Evolutionary conservation across 495 filamentous ascomycete genomes (phyloP).

Genomic region (Aspergillus cavernicola): DNA sequence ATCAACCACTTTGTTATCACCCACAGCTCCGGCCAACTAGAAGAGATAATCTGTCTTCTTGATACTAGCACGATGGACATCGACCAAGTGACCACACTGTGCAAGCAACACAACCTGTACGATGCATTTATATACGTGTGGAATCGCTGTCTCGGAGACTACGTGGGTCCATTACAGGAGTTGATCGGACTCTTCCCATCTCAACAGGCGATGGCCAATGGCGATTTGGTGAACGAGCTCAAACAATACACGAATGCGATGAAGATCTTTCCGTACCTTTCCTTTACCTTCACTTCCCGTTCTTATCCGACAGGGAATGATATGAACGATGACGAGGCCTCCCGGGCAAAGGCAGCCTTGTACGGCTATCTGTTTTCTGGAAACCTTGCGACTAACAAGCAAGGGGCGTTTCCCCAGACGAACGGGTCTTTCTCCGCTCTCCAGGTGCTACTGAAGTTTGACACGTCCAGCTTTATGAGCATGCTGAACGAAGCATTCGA

Average conservation of each 20-base stretch:
- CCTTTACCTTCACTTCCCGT: conserved; percentile 86
- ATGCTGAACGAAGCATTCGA: conserved; percentile 97
- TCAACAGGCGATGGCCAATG: conserved; percentile 29
- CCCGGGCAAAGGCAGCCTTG: conserved; percentile 74
- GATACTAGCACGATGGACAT: conserved; percentile 89
- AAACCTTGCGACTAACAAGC: conserved; percentile 53
- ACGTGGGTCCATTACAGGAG: conserved; percentile 84
- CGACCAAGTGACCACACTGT: conserved; percentile 85
- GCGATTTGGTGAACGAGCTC: conserved; percentile 30
- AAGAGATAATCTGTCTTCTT: conserved; percentile 92
- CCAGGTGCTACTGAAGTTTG: conserved; percentile 77
- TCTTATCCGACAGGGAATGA: conserved; percentile 81
- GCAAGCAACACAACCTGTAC: conserved; percentile 85
- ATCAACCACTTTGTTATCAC: conserved; percentile 73
- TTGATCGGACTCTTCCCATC: conserved; percentile 67
- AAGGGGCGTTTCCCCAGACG: conserved; percentile 53
- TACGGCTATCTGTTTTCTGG: conserved; percentile 94
- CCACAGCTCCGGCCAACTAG: conserved; percentile 69
- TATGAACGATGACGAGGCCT: conserved; percentile 64
- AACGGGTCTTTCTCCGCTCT: conserved; percentile 80
- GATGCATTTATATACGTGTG: conserved; percentile 97
- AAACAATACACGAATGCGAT: conserved; percentile 59
- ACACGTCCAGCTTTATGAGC: conserved; percentile 88
- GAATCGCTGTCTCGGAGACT: conserved; percentile 86
- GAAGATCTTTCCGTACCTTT: conserved; percentile 94